Conservation (phyloP, 2,329 filamentous ascomycete genomes). For the Colletotrichum lupini region DNA sequence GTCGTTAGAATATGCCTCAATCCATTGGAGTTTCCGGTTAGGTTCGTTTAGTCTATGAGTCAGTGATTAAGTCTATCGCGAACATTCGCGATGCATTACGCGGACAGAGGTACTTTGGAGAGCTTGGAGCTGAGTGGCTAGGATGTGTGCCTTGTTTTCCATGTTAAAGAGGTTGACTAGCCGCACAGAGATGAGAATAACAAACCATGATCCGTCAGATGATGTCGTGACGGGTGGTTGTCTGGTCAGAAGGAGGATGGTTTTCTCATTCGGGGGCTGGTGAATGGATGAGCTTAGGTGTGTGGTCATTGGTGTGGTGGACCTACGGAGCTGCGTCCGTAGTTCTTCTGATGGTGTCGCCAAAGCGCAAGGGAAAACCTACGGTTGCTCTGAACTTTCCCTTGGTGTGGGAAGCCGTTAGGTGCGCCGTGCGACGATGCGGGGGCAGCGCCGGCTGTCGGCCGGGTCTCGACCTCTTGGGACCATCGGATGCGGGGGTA, state of each 20-base stretch:
- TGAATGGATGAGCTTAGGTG: not conserved
- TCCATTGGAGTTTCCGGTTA: not conserved
- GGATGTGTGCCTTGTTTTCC: not conserved
- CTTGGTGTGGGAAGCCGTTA: not conserved
- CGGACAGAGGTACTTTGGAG: not conserved
- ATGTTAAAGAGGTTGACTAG: not conserved
- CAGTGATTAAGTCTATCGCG: not conserved
- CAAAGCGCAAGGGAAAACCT: not conserved
- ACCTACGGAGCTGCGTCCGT: not conserved
- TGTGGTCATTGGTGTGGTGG: not conserved
- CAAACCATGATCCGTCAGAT: not conserved
- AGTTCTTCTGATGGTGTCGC: not conserved
- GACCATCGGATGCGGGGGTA: not conserved
- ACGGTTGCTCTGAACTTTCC: not conserved
- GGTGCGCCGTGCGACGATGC: not conserved
- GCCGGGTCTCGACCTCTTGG: not conserved
- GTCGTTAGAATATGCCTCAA: not conserved
- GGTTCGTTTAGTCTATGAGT: not conserved
- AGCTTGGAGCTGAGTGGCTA: not conserved
- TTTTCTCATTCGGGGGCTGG: constrained; percentile 4
- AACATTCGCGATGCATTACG: not conserved
- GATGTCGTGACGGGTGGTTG: not conserved
- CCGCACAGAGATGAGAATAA: not conserved
- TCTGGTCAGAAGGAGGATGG: not conserved
- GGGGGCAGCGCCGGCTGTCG: not conserved